These are phyloP conservation scores for Sclerotinia spermophila DNA, from an alignment of 2,329 filamentous ascomycete species.

Conservation along the genomic window DNA sequence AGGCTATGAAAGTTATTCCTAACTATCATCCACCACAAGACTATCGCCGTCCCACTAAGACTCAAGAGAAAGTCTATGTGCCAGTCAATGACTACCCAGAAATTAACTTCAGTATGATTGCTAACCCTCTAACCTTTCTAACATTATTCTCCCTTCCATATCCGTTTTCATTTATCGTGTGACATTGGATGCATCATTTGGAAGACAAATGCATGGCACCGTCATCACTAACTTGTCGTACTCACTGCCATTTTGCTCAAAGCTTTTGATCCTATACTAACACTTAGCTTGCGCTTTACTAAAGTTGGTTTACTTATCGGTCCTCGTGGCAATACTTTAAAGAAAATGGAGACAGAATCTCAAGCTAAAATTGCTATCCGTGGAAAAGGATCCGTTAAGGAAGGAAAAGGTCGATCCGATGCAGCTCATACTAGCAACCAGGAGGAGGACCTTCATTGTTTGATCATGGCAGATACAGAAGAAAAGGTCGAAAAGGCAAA, in stretches of 20 bases:
- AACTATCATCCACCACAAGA: slow-evolving; percentile 99
- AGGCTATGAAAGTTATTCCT: slow-evolving; percentile 98
- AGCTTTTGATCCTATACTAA: slow-evolving; percentile 63
- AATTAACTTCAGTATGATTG: slow-evolving; percentile 99
- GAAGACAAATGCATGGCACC: slow-evolving; percentile 32
- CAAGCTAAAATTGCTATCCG: slow-evolving; percentile 98
- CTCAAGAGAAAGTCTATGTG: slow-evolving; percentile 99
- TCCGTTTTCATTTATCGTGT: slow-evolving; percentile 44
- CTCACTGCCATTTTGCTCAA: slow-evolving; percentile 37
- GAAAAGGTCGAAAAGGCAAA: slow-evolving; percentile 99
- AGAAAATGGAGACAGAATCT: slow-evolving; percentile 99
- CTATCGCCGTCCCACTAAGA: slow-evolving; percentile 98
- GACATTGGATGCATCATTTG: slow-evolving; percentile 37
- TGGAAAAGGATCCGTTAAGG: slow-evolving; percentile 98
- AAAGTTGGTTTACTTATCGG: slow-evolving; percentile 99
- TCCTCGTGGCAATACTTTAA: slow-evolving; percentile 98
- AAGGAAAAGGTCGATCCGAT: slow-evolving; percentile 98
- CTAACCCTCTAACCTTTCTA: slow-evolving; percentile 93
- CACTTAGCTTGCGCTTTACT: slow-evolving; percentile 76
- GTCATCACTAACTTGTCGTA: slow-evolving; percentile 39
- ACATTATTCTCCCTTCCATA: slow-evolving; percentile 40
- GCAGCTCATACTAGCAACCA: slow-evolving; percentile 99
- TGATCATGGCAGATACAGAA: slow-evolving; percentile 99
- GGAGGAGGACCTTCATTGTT: slow-evolving; percentile 97
- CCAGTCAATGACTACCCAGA: slow-evolving; percentile 99